These are phyloP conservation scores for Prunus kanzakura DNA, from an alignment of 306 rosid species.

Conservation along the genomic window DNA sequence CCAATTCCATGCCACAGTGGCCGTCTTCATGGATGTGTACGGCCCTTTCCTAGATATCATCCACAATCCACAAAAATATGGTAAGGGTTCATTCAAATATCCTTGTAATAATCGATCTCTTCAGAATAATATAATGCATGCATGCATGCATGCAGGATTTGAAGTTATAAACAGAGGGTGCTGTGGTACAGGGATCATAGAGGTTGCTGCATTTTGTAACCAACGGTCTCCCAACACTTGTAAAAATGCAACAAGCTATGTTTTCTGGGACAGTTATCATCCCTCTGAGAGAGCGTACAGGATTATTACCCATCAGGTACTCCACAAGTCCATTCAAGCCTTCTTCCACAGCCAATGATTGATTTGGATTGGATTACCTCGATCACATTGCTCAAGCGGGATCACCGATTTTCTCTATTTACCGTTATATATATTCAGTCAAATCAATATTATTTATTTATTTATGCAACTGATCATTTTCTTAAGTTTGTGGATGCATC, in stretches of 20 bases:
- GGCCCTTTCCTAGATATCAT: constrained; percentile 2
- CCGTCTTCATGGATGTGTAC: constrained; percentile 7
- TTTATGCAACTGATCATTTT: too few species aligned
- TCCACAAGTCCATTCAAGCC: constrained; percentile 1
- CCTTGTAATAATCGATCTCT: neutral
- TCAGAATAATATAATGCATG: neutral
- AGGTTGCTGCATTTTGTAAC: constrained; percentile 12
- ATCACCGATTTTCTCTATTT: too few species aligned
- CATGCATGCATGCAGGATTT: constrained; percentile 30
- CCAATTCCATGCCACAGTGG: neutral
- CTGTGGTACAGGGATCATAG: constrained; percentile 34
- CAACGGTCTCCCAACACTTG: neutral
- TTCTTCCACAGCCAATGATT: neutral
- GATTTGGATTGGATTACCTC: too few species aligned
- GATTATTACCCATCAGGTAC: neutral
- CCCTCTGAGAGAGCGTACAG: constrained; percentile 37
- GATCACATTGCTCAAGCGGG: too few species aligned
- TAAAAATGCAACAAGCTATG: neutral
- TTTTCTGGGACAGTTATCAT: constrained; percentile 48
- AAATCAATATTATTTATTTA: too few species aligned
- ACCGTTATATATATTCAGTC: too few species aligned
- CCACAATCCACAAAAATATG: constrained; percentile 1
- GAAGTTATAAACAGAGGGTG: constrained; percentile 12
- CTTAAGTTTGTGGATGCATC: too few species aligned
- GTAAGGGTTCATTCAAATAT: neutral